Evolutionary conservation across 495 filamentous ascomycete genomes (phyloP), one percentile per base, ranked within the genome.

Genomic region (Podospora australis): DNA sequence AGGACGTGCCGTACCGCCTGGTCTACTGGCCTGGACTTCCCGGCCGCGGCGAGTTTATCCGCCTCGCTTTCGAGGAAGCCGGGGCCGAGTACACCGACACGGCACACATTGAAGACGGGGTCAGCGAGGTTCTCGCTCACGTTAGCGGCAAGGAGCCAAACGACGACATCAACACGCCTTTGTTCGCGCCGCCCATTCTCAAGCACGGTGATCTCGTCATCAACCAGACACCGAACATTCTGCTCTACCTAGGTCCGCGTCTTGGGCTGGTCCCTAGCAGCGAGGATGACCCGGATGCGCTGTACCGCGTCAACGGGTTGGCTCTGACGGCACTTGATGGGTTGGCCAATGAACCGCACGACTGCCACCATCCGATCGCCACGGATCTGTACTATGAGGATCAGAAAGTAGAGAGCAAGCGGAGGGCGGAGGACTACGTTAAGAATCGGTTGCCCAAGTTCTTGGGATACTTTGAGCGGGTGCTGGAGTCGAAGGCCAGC

Each of bases 321-420:
- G 71, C 70, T n/a, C 58, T 85, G 19, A 86, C 83, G 39, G 80
- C 81, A n/a, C 60, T 86, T 49, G 83, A 87, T 50, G 70, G 74
- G 0, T 48, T 84, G 48, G 71, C 70, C 50, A 79, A 84, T 49
- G 83, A 87, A 58, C 69, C 72, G 13, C 83, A 87, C 53, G 80
- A 86, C 50, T 73, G 70, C 35, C 83, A 87, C 50, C 83, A 87
- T 52, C 83, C 83, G 0, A 69, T 86, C 13, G 69, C 75, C 0
- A 50, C 58, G 0, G 53, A 54, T 4, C 53, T 73, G 22, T 84
- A 82, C 50, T 87, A 85, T 51, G 82, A 86, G 49, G 79, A 86
- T 23, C 82, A 87, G 65, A 83, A 80, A 55, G 66, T 63, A 1
- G 82, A 83, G 56, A 68, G 77, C 25, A 62, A 73, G 54, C 62